These are phyloP conservation scores for Perilla frutescens DNA, from an alignment of 257 asterid species.

Conservation along the genomic window DNA sequence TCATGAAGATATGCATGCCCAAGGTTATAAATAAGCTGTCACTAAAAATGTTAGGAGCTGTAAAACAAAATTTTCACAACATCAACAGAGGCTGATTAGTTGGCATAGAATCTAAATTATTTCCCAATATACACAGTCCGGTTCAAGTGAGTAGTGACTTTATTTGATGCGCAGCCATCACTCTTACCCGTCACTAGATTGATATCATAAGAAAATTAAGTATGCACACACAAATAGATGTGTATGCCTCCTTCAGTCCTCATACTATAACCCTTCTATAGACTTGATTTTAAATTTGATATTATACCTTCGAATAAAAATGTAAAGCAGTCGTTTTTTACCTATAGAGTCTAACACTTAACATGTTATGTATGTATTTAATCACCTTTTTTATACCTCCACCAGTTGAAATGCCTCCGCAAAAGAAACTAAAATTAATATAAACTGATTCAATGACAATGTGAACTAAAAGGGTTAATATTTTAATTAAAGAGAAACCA, in stretches of 20 bases:
- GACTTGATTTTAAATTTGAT: background rate
- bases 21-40: background rate
- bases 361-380: background rate
- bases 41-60: background rate
- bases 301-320: background rate
- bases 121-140: background rate
- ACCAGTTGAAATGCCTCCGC: conserved; percentile 8
- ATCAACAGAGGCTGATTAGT: conserved; percentile 12
- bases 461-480: background rate
- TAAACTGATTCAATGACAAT: conserved; percentile 9
- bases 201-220: background rate
- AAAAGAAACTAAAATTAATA: background rate
- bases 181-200: too few relatives aligned
- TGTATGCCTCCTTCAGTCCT: background rate
- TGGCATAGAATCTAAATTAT: background rate
- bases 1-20: conserved; percentile 19
- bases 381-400: conserved; percentile 4
- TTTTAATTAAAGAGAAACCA: background rate
- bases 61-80: conserved; percentile 19
- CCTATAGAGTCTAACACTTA: background rate
- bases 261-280: background rate
- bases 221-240: background rate
- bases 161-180: background rate
- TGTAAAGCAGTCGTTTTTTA: background rate
- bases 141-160: conserved; percentile 1